These are phyloP conservation scores for Acacia concinna DNA, from an alignment of 331 rosid species.

Conservation along the genomic window DNA sequence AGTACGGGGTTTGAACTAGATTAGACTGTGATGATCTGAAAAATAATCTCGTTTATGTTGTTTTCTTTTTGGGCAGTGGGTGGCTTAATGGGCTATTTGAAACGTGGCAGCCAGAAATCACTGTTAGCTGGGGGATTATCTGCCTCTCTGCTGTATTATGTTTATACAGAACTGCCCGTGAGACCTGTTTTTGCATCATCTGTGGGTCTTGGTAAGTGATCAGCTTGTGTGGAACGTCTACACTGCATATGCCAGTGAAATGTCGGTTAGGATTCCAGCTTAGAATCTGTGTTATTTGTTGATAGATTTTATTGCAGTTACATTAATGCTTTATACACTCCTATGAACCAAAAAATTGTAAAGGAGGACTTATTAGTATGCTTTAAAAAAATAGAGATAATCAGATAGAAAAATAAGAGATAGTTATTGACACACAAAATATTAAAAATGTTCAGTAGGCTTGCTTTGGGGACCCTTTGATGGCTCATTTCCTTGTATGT, in stretches of 20 bases:
- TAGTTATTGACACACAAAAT: too few relatives aligned
- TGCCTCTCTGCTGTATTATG: slow-evolving; percentile 60
- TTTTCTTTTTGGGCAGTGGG: slow-evolving; percentile 58
- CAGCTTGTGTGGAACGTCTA: not conserved
- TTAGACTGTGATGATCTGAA: not conserved
- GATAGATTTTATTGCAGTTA: not conserved
- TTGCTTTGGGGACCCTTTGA: slow-evolving; percentile 4
- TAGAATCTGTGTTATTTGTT: not conserved
- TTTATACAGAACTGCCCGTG: slow-evolving; percentile 66
- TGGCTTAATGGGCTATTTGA: slow-evolving; percentile 89
- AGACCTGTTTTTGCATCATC: slow-evolving; percentile 87
- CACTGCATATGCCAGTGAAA: slow-evolving; percentile 9
- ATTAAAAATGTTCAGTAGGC: not conserved
- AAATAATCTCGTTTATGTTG: not conserved
- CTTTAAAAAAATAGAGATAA: not conserved
- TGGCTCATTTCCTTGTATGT: not conserved
- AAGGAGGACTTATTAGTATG: not conserved
- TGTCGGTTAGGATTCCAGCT: not conserved
- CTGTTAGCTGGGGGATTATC: slow-evolving; percentile 86
- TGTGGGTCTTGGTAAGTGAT: slow-evolving; percentile 80
- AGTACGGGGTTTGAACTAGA: not conserved
- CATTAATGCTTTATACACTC: slow-evolving; percentile 4
- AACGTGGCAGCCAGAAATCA: slow-evolving; percentile 93
- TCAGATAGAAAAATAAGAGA: too few relatives aligned
- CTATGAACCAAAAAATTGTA: not conserved